These are phyloP conservation scores for Neofusicoccum parvum DNA, from an alignment of 2,329 filamentous ascomycete species.

Conservation along the genomic window DNA sequence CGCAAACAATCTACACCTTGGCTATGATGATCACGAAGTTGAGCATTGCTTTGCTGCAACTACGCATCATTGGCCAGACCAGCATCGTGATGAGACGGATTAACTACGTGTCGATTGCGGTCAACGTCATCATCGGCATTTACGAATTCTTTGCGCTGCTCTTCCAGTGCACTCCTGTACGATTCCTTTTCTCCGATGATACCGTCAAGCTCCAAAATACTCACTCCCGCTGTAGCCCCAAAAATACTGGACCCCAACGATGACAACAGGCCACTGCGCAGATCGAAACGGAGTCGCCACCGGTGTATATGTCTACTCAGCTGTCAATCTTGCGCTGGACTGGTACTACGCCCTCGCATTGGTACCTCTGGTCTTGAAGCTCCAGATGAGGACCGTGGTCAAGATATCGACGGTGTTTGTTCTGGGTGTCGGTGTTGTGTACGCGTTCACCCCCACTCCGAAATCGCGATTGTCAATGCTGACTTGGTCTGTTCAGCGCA, in stretches of 20 bases:
- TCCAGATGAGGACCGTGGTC: conserved; percentile 1
- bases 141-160: conserved; percentile 13
- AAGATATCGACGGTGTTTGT: not conserved
- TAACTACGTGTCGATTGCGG: not conserved
- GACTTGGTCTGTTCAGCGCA: not conserved
- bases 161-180: conserved; percentile 9
- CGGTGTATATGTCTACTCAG: conserved; percentile 10
- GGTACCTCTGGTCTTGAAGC: conserved; percentile 8
- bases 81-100: not conserved
- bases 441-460: not conserved
- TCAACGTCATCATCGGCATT: conserved; percentile 1
- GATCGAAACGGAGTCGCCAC: not conserved
- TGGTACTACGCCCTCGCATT: conserved; percentile 14
- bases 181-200: not conserved
- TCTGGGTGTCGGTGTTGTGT: conserved; percentile 1
- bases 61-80: conserved; percentile 12
- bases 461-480: not conserved
- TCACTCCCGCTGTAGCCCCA: not conserved
- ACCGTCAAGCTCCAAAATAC: not conserved
- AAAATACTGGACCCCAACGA: conserved; percentile 2
- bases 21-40: conserved; percentile 6
- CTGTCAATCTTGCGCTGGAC: not conserved
- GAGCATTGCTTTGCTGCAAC: conserved; percentile 2
- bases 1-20: not conserved
- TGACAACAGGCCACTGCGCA: not conserved